Evolutionary conservation across 768 basidiomycete species (phyloP).

Genomic region (Tephrocybe rancida): DNA sequence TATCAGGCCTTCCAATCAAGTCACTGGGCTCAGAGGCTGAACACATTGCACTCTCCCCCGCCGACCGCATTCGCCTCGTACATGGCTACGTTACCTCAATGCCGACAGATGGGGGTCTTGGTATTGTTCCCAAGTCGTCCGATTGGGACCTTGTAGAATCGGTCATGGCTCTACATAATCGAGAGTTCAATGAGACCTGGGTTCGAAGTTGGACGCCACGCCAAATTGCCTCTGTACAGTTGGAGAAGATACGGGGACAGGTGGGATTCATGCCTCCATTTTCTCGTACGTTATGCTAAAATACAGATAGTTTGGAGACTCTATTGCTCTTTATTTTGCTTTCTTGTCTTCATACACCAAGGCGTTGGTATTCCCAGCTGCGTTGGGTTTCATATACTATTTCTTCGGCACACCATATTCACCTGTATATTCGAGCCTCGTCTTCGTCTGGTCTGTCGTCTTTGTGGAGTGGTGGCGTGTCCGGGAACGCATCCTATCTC

Average conservation of each 20-base stretch:
- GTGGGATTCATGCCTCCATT: conserved; percentile 28
- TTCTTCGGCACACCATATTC: conserved; percentile 75
- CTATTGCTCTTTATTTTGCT: conserved; percentile 84
- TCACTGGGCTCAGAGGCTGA: conserved; percentile 47
- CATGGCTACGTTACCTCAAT: conserved; percentile 72
- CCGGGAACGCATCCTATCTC: conserved; percentile 79
- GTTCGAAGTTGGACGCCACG: conserved; percentile 72
- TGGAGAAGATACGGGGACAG: conserved; percentile 75
- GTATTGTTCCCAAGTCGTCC: conserved; percentile 68
- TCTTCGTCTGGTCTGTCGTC: conserved; percentile 81
- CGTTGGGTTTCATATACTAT: conserved; percentile 69
- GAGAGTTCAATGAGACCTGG: conserved; percentile 80
- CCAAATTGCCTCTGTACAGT: conserved; percentile 61
- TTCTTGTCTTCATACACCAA: conserved; percentile 87
- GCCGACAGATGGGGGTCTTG: conserved; percentile 79
- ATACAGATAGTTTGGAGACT: conserved; percentile 65
- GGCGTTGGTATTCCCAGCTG: conserved; percentile 75
- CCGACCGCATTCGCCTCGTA: conserved; percentile 82
- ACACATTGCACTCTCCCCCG: conserved; percentile 55
- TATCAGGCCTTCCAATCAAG: conserved; percentile 69
- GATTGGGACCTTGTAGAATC: conserved; percentile 84
- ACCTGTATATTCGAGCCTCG: conserved; percentile 69
- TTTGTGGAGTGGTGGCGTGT: conserved; percentile 96
- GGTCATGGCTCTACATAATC: conserved; percentile 85
- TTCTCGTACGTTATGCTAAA: neutral